phyloP scores from a whole-genome alignment of 768 basidiomycete species.

The Lepiota brunneoincarnata region DNA sequence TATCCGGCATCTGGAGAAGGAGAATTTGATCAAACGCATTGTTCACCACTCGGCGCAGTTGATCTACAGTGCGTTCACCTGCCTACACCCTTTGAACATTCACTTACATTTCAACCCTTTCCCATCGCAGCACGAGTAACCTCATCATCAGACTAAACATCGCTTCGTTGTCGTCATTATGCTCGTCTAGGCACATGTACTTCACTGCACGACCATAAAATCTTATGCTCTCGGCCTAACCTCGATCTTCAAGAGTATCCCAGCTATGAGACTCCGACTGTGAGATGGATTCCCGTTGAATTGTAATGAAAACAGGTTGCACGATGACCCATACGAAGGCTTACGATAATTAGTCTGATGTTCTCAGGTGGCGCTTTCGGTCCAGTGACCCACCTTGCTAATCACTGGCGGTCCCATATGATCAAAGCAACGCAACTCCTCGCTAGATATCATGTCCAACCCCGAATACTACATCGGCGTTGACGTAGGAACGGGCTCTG shows the following conservation, averaged over 20 bases:
- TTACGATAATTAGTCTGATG: background rate
- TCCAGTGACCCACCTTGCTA: constrained; percentile 7
- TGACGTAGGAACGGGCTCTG: constrained; percentile 93
- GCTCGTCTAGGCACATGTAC: constrained; percentile 34
- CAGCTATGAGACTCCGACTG: constrained; percentile 1
- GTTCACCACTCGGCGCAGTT: constrained; percentile 94
- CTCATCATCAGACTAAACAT: constrained; percentile 40
- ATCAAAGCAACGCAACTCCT: background rate
- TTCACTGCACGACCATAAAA: constrained; percentile 32
- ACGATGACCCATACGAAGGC: no score
- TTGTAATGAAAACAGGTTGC: no score
- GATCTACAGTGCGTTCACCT: constrained; percentile 81
- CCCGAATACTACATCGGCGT: constrained; percentile 64
- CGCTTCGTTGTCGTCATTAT: constrained; percentile 24
- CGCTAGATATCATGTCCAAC: constrained; percentile 28
- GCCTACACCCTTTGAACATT: background rate
- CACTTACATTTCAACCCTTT: background rate
- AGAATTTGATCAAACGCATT: constrained; percentile 92
- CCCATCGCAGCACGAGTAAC: constrained; percentile 44
- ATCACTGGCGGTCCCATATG: constrained; percentile 1
- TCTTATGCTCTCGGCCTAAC: constrained; percentile 26
- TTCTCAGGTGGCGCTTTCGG: constrained; percentile 4
- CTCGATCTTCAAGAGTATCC: background rate
- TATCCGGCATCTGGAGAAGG: constrained; percentile 90
- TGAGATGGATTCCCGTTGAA: no score